Conservation (phyloP, 1,139 yeast species). For the Candida sp. region DNA sequence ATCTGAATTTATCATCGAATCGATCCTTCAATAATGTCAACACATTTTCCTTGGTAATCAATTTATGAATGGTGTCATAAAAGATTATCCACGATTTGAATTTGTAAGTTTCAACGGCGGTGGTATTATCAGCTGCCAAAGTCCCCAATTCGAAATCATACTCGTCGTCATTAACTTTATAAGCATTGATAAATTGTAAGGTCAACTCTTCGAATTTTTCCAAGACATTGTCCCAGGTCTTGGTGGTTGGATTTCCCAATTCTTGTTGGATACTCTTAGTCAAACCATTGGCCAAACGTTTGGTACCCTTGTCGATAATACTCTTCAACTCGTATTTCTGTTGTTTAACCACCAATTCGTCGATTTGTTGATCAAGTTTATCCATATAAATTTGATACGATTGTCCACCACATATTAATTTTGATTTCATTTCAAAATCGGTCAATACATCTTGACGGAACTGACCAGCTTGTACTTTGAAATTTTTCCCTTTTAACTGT, state of each 20-base stretch:
- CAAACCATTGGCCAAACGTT: conserved; percentile 36
- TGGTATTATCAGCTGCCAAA: conserved; percentile 34
- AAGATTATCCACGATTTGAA: conserved; percentile 65
- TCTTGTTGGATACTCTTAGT: conserved; percentile 38
- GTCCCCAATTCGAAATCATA: conserved; percentile 70
- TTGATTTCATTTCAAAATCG: conserved; percentile 11
- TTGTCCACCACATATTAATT: conserved; percentile 20
- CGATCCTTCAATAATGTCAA: conserved; percentile 57
- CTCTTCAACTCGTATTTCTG: conserved; percentile 44
- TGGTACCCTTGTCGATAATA: conserved; percentile 32
- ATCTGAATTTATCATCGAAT: conserved; percentile 82
- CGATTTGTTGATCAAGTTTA: conserved; percentile 18
- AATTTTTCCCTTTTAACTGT: conserved; percentile 18
- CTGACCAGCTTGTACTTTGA: conserved; percentile 13
- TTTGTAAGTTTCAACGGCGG: conserved; percentile 41
- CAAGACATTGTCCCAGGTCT: conserved; percentile 63
- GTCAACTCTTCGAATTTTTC: conserved; percentile 43
- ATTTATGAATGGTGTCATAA: conserved; percentile 55
- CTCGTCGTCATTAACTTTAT: conserved; percentile 14
- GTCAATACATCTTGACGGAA: conserved; percentile 12
- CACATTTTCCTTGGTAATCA: conserved; percentile 55
- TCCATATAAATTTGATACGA: conserved; percentile 10
- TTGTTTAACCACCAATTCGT: conserved; percentile 28
- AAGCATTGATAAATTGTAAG: conserved; percentile 17
- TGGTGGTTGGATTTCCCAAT: conserved; percentile 40